These are phyloP conservation scores for Chlamydomonas applanata DNA, from an alignment of 139 green algal species.

Conservation along the genomic window DNA sequence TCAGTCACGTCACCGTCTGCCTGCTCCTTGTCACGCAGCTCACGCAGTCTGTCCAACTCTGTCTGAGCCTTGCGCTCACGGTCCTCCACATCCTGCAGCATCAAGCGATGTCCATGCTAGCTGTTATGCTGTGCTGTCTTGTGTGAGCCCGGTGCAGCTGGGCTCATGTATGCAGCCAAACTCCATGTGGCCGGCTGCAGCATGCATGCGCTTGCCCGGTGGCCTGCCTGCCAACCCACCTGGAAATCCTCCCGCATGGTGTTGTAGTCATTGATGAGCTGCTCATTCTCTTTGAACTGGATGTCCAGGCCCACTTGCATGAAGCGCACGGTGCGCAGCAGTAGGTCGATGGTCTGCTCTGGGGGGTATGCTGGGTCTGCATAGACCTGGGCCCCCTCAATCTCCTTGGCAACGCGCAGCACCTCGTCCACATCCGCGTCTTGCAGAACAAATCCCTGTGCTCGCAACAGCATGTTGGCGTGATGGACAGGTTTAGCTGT, in stretches of 20 bases:
- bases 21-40: conserved; percentile 31
- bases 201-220: not conserved
- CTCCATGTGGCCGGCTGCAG: no score
- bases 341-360: conserved; percentile 20
- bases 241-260: conserved; percentile 42
- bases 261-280: conserved; percentile 53
- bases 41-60: conserved; percentile 46
- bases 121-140: no score
- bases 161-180: no score
- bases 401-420: conserved; percentile 19
- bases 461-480: no score
- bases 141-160: no score
- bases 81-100: conserved; percentile 24
- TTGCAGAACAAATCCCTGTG: conserved; percentile 37
- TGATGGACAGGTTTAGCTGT: no score
- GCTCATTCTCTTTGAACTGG: conserved; percentile 44
- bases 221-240: not conserved
- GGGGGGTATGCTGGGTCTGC: conserved; percentile 19
- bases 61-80: conserved; percentile 8
- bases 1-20: conserved; percentile 7
- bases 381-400: conserved; percentile 26
- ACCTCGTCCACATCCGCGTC: conserved; percentile 33
- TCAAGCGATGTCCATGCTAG: not conserved
- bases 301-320: conserved; percentile 38
- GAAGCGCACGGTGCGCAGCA: conserved; percentile 20